phyloP scores from a whole-genome alignment of 352 stramenopile species.

The Elongisporangium anandrum region DNA sequence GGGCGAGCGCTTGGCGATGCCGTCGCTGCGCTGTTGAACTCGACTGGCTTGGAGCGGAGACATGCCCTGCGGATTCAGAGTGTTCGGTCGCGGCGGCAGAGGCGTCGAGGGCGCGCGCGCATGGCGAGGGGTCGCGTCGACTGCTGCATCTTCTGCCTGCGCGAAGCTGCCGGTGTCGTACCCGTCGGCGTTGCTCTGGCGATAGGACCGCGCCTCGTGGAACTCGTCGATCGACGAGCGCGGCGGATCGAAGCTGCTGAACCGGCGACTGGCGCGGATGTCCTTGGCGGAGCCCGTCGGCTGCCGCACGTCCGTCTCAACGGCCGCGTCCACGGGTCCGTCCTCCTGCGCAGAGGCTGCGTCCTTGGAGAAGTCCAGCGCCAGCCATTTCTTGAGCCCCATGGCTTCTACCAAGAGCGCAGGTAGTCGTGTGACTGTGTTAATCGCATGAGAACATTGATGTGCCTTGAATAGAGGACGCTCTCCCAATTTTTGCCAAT shows the following conservation, averaged over 20 bases:
- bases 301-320: slow-evolving; percentile 15
- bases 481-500: background rate
- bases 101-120: background rate
- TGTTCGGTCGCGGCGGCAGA: background rate
- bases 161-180: slow-evolving; percentile 4
- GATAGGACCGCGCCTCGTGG: slow-evolving; percentile 5
- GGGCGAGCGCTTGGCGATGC: slow-evolving; percentile 3
- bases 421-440: background rate
- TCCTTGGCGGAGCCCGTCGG: slow-evolving; percentile 13
- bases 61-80: background rate
- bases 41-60: slow-evolving; percentile 1
- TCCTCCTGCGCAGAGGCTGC: background rate
- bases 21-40: slow-evolving; percentile 5
- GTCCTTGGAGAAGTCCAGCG: slow-evolving; percentile 29
- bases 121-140: background rate
- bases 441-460: background rate
- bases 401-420: slow-evolving; percentile 14
- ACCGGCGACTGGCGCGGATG: slow-evolving; percentile 8
- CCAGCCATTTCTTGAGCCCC: slow-evolving; percentile 66
- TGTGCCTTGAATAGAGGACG: slow-evolving; percentile 1
- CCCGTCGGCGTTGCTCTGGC: slow-evolving; percentile 6
- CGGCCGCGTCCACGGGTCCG: slow-evolving; percentile 2
- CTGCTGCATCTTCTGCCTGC: slow-evolving; percentile 3
- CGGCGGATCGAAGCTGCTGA: slow-evolving; percentile 2
- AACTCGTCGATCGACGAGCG: slow-evolving; percentile 4